These are phyloP conservation scores for Colletotrichum cuscutae DNA, from an alignment of 2,329 filamentous ascomycete genomes.

Conservation along the genomic window DNA sequence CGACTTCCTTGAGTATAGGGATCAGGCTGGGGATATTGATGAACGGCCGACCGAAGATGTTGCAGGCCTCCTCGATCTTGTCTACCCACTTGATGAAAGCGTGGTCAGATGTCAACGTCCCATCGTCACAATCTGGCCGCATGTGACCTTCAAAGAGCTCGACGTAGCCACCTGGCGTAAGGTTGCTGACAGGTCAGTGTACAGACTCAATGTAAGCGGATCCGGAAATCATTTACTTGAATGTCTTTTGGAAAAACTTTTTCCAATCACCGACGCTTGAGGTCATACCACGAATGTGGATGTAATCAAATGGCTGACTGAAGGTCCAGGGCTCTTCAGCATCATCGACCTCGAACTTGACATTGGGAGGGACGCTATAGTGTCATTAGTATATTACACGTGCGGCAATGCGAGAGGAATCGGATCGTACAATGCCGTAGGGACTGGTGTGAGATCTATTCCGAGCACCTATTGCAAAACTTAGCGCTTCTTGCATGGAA, in stretches of 20 bases:
- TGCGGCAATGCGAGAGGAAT: no score
- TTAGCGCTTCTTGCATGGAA: no score
- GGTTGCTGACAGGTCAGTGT: slow-evolving; percentile 11
- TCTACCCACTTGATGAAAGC: slow-evolving; percentile 39
- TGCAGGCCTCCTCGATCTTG: slow-evolving; percentile 43
- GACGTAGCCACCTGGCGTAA: slow-evolving; percentile 53
- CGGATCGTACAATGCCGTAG: slow-evolving; percentile 38
- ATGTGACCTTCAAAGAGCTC: slow-evolving; percentile 48
- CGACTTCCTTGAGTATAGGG: slow-evolving; percentile 46
- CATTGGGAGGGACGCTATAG: slow-evolving; percentile 62
- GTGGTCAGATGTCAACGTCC: slow-evolving; percentile 18
- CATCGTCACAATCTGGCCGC: slow-evolving; percentile 45
- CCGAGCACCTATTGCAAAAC: slow-evolving; percentile 37
- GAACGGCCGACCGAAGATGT: slow-evolving; percentile 44
- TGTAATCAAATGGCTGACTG: not conserved
- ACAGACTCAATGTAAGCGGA: not conserved
- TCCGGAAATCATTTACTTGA: slow-evolving; percentile 42
- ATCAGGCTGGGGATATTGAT: slow-evolving; percentile 49
- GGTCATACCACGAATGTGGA: slow-evolving; percentile 47
- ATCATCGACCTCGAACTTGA: slow-evolving; percentile 49
- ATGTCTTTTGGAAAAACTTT: slow-evolving; percentile 57
- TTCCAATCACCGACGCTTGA: slow-evolving; percentile 46
- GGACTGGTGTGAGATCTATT: slow-evolving; percentile 46
- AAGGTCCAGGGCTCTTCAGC: not conserved
- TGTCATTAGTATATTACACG: no score